A percentile compares a stretch with the other conserved stretches of the same genome.
These are phyloP conservation scores for Pycnococcus provasolii DNA, from an alignment of 139 green algal species.

Conservation along the genomic window DNA sequence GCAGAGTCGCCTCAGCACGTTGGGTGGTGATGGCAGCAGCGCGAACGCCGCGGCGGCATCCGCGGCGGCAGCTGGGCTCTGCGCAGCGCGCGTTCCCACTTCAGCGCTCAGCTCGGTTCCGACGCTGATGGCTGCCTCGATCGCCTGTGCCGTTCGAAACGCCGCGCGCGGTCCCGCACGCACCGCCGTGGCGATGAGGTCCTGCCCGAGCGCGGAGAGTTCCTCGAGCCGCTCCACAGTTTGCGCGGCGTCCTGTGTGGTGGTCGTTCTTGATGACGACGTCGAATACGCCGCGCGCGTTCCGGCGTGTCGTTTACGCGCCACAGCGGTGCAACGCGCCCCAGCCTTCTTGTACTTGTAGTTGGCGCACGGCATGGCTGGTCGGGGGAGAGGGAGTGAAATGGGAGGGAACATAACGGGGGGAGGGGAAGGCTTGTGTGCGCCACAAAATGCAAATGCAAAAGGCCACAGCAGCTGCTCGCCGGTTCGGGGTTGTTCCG, in stretches of 20 bases:
- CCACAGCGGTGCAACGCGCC: background rate
- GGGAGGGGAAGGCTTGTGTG: background rate
- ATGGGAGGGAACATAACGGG: too few species aligned
- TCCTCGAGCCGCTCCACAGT: slow-evolving; percentile 20
- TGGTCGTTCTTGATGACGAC: background rate
- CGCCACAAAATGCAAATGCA: background rate
- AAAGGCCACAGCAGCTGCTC: background rate
- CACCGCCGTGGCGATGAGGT: slow-evolving; percentile 15
- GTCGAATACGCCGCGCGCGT: background rate
- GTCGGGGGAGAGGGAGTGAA: background rate
- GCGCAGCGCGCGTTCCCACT: slow-evolving; percentile 2
- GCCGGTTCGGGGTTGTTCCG: background rate
- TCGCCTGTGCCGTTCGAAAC: slow-evolving; percentile 14
- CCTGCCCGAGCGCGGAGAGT: slow-evolving; percentile 21
- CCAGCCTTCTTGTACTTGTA: too few species aligned
- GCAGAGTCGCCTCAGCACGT: slow-evolving; percentile 73
- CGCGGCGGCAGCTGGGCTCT: background rate
- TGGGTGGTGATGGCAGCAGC: slow-evolving; percentile 10
- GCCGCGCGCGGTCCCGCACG: slow-evolving; percentile 17
- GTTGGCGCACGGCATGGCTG: background rate
- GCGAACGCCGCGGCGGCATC: background rate
- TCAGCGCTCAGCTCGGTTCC: slow-evolving; percentile 18
- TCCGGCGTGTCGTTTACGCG: background rate
- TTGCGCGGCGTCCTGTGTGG: background rate
- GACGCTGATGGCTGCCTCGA: slow-evolving; percentile 18